Base-by-base conservation (phyloP, 23 red algal genomes). In the Agarophyton chilense region DNA sequence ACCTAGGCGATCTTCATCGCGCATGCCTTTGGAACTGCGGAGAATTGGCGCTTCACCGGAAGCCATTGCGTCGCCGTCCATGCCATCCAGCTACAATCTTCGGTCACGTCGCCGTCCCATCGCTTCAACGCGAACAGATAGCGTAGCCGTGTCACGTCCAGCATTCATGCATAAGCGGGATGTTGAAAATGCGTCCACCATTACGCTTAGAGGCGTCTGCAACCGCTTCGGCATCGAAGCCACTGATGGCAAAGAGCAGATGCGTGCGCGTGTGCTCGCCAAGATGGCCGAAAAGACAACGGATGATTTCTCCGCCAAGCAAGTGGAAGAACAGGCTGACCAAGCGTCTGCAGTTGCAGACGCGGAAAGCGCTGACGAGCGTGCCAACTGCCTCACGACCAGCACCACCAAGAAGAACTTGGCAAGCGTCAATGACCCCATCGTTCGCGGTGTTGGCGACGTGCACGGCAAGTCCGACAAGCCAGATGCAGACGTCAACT, bases 371-470 rank as follows among this genome's bases (percentile, higher is more conserved):
- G 18, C 21, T 2, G 40, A 49, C 18, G 22, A 74, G 21, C 40
- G 43, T 3, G n/a, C 68, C 40, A 74, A 74, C 68, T 43, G 38
- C 41, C 38, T 74, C 29, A 74, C 68, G 8, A 74, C 68, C 40
- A 74, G 68, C 68, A 74, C 68, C 68, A 74, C 68, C 29, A 74
- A 74, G 68, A 74, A 74, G 68, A 74, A 74, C 68, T 26, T 74
- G 39, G 68, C 68, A 19, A 74, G 68, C 68, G 25, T 74, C 19
- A 47, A 47, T 25, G 68, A 74, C 19, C 68, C 68, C 19, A 74
- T 74, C 43, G 17, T 74, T 26, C 68, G 68, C 14, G 68, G 68
- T 74, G 68, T 29, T 49, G 68, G 68, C 17, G 68, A 74, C 29
- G 43, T 74, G 9, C 68, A 74, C 36, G 68, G 68, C 2, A 74